Evolutionary conservation across 1,139 yeast species (phyloP), one percentile per base, ranked within the genome.

Genomic region (Kluyveromyces marxianus): DNA sequence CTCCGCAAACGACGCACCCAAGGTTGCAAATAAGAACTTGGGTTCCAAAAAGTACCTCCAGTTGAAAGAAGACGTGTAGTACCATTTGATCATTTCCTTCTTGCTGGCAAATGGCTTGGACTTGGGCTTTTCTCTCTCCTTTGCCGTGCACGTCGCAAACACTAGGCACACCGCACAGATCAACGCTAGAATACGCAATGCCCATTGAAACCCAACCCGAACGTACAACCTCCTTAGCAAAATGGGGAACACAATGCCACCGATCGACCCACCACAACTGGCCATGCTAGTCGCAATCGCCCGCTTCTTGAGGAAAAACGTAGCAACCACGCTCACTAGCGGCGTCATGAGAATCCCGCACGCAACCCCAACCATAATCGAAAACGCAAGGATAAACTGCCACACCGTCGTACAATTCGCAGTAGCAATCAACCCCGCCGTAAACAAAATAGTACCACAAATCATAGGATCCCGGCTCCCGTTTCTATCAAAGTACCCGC

Each of bases 191-290:
- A 75, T 70, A 52, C 87, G 64, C 49, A 81, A 73, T 0, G 85
- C 82, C 86, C 86, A 80, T 7, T 66, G 62, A 53, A 71, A 81
- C 0, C 86, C 87, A 36, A 77, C 72, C 42, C 69, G 69, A 2
- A 62, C 60, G 54, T 78, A 81, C 14, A 80, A 60, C 34, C 70
- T 69, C 50, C 81, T 67, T 50, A 81, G 69, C 67, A 81, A 70
- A 42, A 79, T 68, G 0, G 88, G 85, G 61, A 81, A 77, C 10
- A 74, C 59, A 29, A 78, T 67, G 32, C 86, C 87, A 10, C 86
- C 87, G 7, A 79, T 66, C 21, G 81, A 75, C 0, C 85, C 86
- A 21, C 86, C 86, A 55, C 75, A 67, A 1, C 83, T 76, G 2
- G 83, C 80, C 0, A 78, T 51, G 0, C 83, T 81, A 24, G 76